Conservation (phyloP, 164 flowering plant genomes). For the Sedum album region DNA sequence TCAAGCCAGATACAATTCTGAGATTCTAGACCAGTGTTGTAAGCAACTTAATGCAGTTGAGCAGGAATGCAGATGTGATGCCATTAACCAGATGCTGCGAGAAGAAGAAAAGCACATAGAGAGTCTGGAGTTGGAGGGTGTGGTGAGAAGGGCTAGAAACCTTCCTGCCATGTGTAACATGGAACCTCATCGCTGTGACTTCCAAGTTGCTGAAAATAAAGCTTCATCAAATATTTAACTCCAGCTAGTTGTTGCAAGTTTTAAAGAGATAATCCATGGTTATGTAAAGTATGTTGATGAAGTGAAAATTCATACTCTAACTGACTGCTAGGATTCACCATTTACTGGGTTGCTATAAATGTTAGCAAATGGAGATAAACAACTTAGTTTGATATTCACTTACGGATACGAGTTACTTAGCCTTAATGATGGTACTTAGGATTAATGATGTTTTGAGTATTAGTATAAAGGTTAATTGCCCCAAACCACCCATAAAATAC, state of each 20-base stretch:
- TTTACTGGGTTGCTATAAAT: too few species aligned
- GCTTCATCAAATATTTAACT: neutral
- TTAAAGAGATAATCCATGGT: too few species aligned
- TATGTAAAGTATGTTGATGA: too few species aligned
- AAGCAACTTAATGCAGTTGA: neutral
- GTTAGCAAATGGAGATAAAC: too few species aligned
- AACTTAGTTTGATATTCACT: too few species aligned
- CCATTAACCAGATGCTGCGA: conserved; percentile 8
- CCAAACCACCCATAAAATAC: too few species aligned
- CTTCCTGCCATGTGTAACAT: conserved; percentile 10
- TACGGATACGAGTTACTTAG: too few species aligned
- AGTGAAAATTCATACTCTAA: too few species aligned
- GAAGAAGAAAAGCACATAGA: neutral
- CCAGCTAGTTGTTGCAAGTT: neutral
- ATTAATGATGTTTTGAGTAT: too few species aligned
- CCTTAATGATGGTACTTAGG: too few species aligned
- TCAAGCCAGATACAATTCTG: neutral
- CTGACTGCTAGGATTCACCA: too few species aligned
- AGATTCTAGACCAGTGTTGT: conserved; percentile 6
- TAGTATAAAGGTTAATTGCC: too few species aligned
- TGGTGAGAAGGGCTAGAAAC: conserved; percentile 7
- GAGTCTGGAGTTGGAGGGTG: neutral
- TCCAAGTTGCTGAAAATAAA: neutral
- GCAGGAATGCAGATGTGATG: conserved; percentile 5
- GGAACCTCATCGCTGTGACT: conserved; percentile 11